A percentile compares a stretch with the other conserved stretches of the same genome.
These are phyloP conservation scores for Aspergillus sp. DNA, from an alignment of 2,329 filamentous ascomycete genomes.

Conservation along the genomic window DNA sequence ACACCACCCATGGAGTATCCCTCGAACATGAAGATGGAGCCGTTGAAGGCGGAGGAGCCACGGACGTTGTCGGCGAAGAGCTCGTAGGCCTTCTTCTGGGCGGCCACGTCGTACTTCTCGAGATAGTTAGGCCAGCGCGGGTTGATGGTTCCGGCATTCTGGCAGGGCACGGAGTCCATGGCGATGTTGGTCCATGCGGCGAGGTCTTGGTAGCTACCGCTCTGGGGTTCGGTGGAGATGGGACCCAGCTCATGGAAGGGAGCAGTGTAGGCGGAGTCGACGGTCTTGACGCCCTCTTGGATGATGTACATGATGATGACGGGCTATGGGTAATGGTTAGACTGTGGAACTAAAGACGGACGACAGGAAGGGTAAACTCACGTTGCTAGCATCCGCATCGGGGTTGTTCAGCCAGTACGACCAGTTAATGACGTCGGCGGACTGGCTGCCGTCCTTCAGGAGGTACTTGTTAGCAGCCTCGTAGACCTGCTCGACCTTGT, in stretches of 20 bases:
- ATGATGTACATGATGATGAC: slow-evolving; percentile 33
- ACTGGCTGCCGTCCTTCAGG: slow-evolving; percentile 45
- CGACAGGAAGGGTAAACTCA: slow-evolving; percentile 3
- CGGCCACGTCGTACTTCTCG: slow-evolving; percentile 37
- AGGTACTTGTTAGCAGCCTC: slow-evolving; percentile 48
- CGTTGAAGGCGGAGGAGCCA: slow-evolving; percentile 31
- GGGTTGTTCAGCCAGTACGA: slow-evolving; percentile 33
- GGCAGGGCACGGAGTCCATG: slow-evolving; percentile 39
- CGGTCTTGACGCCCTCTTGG: slow-evolving; percentile 36
- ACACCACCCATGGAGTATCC: slow-evolving; percentile 53
- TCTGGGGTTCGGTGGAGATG: slow-evolving; percentile 27
- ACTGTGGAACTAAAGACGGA: background rate
- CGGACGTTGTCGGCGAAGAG: slow-evolving; percentile 36
- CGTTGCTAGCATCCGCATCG: slow-evolving; percentile 25
- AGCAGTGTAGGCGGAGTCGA: slow-evolving; percentile 43
- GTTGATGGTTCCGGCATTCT: slow-evolving; percentile 43
- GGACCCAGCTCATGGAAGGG: slow-evolving; percentile 48
- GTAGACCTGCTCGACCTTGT: slow-evolving; percentile 53
- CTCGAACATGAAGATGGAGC: slow-evolving; percentile 57
- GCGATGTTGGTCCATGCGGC: slow-evolving; percentile 46
- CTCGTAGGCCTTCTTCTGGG: slow-evolving; percentile 39
- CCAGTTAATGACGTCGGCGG: slow-evolving; percentile 51
- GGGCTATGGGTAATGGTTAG: slow-evolving; percentile 15
- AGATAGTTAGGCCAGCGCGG: slow-evolving; percentile 49
- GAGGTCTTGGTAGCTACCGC: slow-evolving; percentile 49